A percentile compares a stretch with the other conserved stretches of the same genome.
These are phyloP conservation scores for Podosphaera aphanis DNA, from an alignment of 2,329 filamentous ascomycete species.

Conservation along the genomic window DNA sequence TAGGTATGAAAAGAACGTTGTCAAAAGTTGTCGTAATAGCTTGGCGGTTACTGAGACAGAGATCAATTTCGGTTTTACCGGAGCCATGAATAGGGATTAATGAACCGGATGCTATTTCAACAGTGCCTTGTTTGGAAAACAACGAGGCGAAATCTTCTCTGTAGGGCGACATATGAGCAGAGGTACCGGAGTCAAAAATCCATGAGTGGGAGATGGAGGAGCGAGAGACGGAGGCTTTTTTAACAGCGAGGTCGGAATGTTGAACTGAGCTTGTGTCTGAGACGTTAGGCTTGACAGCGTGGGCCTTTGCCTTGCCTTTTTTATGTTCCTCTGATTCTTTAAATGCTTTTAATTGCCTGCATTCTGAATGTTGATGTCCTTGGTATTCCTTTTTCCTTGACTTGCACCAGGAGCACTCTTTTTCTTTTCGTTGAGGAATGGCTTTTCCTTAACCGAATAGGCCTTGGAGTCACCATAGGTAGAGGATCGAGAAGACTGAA, in stretches of 20 bases:
- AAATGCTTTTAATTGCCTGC: neutral
- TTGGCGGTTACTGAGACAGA: neutral
- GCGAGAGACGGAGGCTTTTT: neutral
- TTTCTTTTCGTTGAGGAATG: neutral
- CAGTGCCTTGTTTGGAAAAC: neutral
- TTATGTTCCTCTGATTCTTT: neutral
- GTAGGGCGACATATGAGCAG: neutral
- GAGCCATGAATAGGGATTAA: too few species aligned
- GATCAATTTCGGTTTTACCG: too few species aligned
- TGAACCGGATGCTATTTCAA: neutral
- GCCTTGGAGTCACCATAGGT: neutral
- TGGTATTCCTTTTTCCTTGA: neutral
- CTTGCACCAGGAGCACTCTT: neutral
- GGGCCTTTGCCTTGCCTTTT: neutral
- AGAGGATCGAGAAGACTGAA: neutral
- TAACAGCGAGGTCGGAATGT: neutral
- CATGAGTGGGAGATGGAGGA: neutral
- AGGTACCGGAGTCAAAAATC: neutral
- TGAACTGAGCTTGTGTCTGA: neutral
- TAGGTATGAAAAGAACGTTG: neutral
- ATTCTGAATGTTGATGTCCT: neutral
- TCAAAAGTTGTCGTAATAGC: neutral
- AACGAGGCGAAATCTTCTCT: neutral
- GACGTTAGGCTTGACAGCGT: neutral
- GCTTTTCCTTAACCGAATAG: neutral